Base-by-base conservation (phyloP, 805 yeast genomes). In the Peterozyma toletana region DNA sequence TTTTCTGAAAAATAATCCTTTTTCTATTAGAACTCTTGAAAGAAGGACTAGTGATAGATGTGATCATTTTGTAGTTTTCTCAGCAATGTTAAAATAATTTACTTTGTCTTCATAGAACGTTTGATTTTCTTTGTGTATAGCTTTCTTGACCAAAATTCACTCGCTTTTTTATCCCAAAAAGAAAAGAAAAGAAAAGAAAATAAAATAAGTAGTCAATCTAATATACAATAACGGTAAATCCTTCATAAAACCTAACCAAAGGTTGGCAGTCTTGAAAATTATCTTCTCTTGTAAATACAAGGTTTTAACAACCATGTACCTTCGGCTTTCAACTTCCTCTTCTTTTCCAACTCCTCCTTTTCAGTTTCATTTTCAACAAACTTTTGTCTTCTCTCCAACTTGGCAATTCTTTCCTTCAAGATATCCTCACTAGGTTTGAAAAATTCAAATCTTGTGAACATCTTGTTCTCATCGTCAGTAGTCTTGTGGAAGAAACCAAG, bases 381-480 rank as follows among this genome's bases (percentile, higher is more conserved):
- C 57, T 76, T 78, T 54, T 73, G 73, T 56, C 70, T 78, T 59
- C 81, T 70, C 54, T 78, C 82, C 50, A 80, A 63, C 55, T 78
- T 80, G 35, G 78, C 80, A 42, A 66, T 71, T 54, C 81, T 69
- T 54, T 80, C 86, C 41, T 76, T 75, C 42, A 85, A 58, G 45
- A 84, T 76, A 43, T 82, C 85, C 38, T 71, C 70, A 11, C 88
- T 72, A 1, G 96, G 96, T 66, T 88, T 89, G 69, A 85, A 86
- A 58, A 93, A 91, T 62, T 91, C 97, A 60, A 93, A 93, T 62
- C 95, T 72, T 13, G 95, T 84, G 60, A 93, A 93, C 97, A 91
- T 91, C 60, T 86, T 86, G 66, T 93, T 93, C 29, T 73, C 67
- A 53, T 84, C 83, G 62, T 91, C 97, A 1, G 97, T 90, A 42